Conservation (phyloP, 345 rosid species). For the Acer negundo region DNA sequence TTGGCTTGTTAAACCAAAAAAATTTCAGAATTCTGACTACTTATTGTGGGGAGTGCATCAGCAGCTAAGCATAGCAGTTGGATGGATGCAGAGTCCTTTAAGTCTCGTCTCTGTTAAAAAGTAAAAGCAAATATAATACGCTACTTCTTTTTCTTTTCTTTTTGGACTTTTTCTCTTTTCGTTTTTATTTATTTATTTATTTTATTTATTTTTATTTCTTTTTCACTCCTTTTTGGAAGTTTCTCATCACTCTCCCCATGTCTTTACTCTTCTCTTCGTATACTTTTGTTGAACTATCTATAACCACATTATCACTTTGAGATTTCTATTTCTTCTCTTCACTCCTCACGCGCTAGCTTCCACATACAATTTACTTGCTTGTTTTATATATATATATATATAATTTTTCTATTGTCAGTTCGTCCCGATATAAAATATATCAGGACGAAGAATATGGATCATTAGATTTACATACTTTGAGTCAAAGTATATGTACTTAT, state of each 20-base stretch:
- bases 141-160: slow-evolving; percentile 28
- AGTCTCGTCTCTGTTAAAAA: slow-evolving; percentile 19
- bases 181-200: background rate
- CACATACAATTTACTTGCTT: no score
- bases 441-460: no score
- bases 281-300: background rate
- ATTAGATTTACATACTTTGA: no score
- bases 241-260: slow-evolving; percentile 26
- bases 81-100: slow-evolving; percentile 11
- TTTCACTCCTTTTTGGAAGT: slow-evolving; percentile 41
- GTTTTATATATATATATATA: no score
- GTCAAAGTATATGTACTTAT: no score
- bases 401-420: no score
- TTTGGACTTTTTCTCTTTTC: slow-evolving; percentile 22
- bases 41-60: background rate
- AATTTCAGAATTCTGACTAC: background rate
- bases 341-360: background rate
- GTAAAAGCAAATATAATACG: slow-evolving; percentile 11
- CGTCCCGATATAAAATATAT: no score
- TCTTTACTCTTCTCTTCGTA: background rate
- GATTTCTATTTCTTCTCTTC: background rate
- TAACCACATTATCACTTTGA: background rate
- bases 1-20: slow-evolving; percentile 23
- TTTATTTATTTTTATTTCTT: background rate
- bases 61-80: no score